phyloP scores from a whole-genome alignment of 1,139 yeast species.

The Scheffersomyces illinoinensis region DNA sequence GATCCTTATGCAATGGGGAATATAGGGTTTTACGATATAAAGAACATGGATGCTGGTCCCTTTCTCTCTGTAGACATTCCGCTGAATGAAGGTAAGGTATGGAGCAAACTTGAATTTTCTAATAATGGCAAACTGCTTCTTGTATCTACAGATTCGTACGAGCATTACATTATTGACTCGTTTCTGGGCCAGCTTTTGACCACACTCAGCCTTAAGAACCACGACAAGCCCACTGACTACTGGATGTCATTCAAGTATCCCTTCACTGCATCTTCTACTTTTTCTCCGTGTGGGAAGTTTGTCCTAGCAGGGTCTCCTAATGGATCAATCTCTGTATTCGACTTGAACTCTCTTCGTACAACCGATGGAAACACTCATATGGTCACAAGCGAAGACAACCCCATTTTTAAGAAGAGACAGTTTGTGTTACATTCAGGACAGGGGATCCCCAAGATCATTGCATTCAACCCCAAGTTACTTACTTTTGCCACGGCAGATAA shows the following conservation, averaged over 20 bases:
- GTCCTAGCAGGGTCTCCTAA: conserved; percentile 58
- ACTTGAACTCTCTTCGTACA: conserved; percentile 42
- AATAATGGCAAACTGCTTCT: conserved; percentile 77
- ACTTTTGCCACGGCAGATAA: conserved; percentile 83
- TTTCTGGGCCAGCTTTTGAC: conserved; percentile 63
- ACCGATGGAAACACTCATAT: conserved; percentile 23
- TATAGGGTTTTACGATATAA: conserved; percentile 57
- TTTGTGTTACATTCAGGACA: conserved; percentile 26
- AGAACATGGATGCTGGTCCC: conserved; percentile 57
- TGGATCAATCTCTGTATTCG: conserved; percentile 63
- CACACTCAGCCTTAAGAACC: conserved; percentile 33
- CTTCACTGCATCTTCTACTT: conserved; percentile 61
- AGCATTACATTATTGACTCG: conserved; percentile 69
- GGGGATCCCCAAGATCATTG: conserved; percentile 58
- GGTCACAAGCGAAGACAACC: conserved; percentile 19
- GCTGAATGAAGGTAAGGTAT: conserved; percentile 30
- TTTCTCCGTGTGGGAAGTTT: conserved; percentile 80
- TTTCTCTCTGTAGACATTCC: conserved; percentile 41
- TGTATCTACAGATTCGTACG: conserved; percentile 56
- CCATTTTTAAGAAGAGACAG: conserved; percentile 23
- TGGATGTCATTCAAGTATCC: conserved; percentile 42
- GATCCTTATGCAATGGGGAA: conserved; percentile 3
- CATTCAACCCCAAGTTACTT: conserved; percentile 77
- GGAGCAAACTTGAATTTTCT: conserved; percentile 79
- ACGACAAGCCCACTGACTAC: conserved; percentile 22